Percentiles rank a stretch among this genome's conserved stretches.
Conservation (phyloP, 768 basidiomycete genomes). For the Kwoniella dendrophila region DNA sequence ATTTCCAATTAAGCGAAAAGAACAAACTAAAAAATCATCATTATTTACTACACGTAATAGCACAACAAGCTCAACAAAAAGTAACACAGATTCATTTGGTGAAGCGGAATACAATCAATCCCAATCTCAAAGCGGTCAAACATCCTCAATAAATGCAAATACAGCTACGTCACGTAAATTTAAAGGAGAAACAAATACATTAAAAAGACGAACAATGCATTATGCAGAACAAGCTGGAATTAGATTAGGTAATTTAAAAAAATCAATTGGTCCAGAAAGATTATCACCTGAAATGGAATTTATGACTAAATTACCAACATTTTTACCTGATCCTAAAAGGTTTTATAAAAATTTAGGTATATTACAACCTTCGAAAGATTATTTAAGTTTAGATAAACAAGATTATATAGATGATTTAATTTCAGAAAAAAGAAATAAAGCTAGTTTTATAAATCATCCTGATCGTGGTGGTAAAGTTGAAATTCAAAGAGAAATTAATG, state of each 20-base stretch:
- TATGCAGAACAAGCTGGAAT: slow-evolving; percentile 6
- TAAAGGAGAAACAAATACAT: neutral
- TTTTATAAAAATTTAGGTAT: slow-evolving; percentile 19
- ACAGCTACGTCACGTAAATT: neutral
- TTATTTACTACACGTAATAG: slow-evolving; percentile 6
- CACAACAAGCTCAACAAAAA: neutral
- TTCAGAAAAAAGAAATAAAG: neutral
- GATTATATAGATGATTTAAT: slow-evolving; percentile 20
- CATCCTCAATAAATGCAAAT: too few species aligned
- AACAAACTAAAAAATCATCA: neutral
- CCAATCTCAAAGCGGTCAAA: too few species aligned
- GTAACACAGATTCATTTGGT: neutral
- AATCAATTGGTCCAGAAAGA: too few species aligned
- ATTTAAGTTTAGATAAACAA: slow-evolving; percentile 12
- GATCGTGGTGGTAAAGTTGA: slow-evolving; percentile 8
- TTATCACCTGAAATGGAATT: slow-evolving; percentile 3
- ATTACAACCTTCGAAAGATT: slow-evolving; percentile 1
- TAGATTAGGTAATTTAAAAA: neutral
- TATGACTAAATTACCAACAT: neutral
- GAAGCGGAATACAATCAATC: too few species aligned
- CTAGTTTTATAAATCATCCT: slow-evolving; percentile 7
- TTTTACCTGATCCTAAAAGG: slow-evolving; percentile 23
- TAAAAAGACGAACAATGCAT: neutral
- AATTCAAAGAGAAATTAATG: neutral
- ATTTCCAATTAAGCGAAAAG: slow-evolving; percentile 7